phyloP scores from a whole-genome alignment of 2,329 filamentous ascomycete genomes.

The Elsinoe batatas region DNA sequence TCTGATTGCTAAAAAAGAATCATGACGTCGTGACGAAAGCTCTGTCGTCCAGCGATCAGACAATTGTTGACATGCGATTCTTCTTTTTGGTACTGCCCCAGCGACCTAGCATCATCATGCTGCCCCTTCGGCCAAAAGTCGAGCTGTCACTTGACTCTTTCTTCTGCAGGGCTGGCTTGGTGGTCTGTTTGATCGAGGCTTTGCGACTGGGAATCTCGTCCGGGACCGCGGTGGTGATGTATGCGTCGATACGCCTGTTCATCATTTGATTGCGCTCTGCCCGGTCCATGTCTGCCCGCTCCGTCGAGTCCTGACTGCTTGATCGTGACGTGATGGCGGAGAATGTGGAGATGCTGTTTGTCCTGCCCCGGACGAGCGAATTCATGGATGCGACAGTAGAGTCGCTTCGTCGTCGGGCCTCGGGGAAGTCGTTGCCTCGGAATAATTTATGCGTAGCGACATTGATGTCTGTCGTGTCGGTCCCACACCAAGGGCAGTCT shows the following conservation, averaged over 20 bases:
- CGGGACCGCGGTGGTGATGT: slow-evolving; percentile 20
- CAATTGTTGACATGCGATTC: slow-evolving; percentile 1
- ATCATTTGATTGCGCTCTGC: slow-evolving; percentile 25
- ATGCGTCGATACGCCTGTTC: slow-evolving; percentile 27
- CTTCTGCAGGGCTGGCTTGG: not conserved
- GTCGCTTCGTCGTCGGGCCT: slow-evolving; percentile 15
- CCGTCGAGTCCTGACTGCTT: slow-evolving; percentile 19
- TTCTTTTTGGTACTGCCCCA: slow-evolving; percentile 12
- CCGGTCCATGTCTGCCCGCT: slow-evolving; percentile 19
- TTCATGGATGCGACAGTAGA: slow-evolving; percentile 16
- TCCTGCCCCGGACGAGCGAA: slow-evolving; percentile 9
- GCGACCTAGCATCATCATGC: not conserved
- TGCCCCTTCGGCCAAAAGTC: not conserved
- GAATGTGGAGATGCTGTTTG: slow-evolving; percentile 19
- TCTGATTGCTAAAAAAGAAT: not conserved
- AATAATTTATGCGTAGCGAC: slow-evolving; percentile 39
- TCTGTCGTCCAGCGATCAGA: slow-evolving; percentile 10
- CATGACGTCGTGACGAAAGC: slow-evolving; percentile 5
- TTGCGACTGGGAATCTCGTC: slow-evolving; percentile 6
- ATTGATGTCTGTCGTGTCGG: slow-evolving; percentile 24
- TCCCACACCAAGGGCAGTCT: slow-evolving; percentile 38
- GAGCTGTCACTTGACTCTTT: slow-evolving; percentile 7
- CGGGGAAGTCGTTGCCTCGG: slow-evolving; percentile 33
- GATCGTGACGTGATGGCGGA: slow-evolving; percentile 22
- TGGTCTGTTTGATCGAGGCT: not conserved